Base-by-base conservation (phyloP, 176 grass and related monocot genomes). In the Dactylis glomerata region DNA sequence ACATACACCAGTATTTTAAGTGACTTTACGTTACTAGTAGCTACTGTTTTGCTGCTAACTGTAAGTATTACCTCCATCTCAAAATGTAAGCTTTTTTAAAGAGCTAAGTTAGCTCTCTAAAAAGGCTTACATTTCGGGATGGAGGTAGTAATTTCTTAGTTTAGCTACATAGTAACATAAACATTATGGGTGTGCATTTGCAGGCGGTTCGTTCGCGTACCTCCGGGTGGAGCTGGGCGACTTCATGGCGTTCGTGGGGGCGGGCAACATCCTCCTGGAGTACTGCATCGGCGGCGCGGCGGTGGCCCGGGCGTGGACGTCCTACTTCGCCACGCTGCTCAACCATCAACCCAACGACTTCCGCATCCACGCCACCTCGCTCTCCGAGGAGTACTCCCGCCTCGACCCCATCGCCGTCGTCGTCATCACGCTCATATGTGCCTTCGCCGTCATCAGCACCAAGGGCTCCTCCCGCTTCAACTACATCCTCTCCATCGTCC, bases 221-320 rank as follows among this genome's bases (percentile, higher is more conserved):
- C 82, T 97, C 7, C 92, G 95, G 11, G 95, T 97, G 81, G 95
- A 97, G 83, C 81, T 97, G 0, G 92, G 95, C 22, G 95, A 97
- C 85, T 94, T 94, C 84, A 41, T 94, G 79, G 95, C 95, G 72
- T 97, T 94, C 90, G 72, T 97, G 31, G 95, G 83, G 19, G 95
- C 92, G 50, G 92, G 95, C 72, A 97, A 97, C 88, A 94, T 97
- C 82, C 75, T 97, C 3, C 92, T 97, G 5, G 95, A 97, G 90
- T 97, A 97, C 78, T 81, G 94, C 74, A 95, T 95, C 76, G 64
- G 90, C 28, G 87, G 88, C 2, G 91, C 88, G 4, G 90, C 88
- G 1, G 90, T 97, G 84, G 92, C 91, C 28, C 89, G 87, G 1
- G 17, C 92, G 0, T 95, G 93, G 93, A 95, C 90, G 26, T 90